Evolutionary conservation across 2,329 filamentous ascomycete species (phyloP).

Genomic region (Botrytis deweyae): DNA sequence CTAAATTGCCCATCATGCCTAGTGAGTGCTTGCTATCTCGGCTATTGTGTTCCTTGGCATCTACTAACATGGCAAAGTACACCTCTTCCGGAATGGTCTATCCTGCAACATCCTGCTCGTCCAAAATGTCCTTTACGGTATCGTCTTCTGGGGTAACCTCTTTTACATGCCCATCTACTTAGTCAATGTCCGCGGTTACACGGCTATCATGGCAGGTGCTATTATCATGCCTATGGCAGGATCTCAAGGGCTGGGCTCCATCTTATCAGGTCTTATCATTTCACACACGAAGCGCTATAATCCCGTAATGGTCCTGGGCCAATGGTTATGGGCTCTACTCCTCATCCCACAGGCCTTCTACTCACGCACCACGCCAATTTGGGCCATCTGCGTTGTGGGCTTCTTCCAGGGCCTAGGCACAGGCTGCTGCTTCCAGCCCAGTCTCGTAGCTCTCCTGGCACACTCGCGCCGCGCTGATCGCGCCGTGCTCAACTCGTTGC

Average conservation of each 20-base stretch:
- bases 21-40: slow-evolving; percentile 13
- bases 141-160: slow-evolving; percentile 22
- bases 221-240: slow-evolving; percentile 23
- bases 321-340: not conserved
- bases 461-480: slow-evolving; percentile 31
- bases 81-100: slow-evolving; percentile 16
- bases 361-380: slow-evolving; percentile 5
- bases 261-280: slow-evolving; percentile 13
- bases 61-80: slow-evolving; percentile 10
- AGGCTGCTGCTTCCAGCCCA: slow-evolving; percentile 17
- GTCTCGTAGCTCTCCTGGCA: slow-evolving; percentile 37
- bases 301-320: not conserved
- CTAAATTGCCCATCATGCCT: slow-evolving; percentile 70
- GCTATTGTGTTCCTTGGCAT: not conserved
- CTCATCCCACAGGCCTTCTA: slow-evolving; percentile 1
- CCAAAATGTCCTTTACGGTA: slow-evolving; percentile 14
- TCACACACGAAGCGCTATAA: slow-evolving; percentile 7
- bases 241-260: slow-evolving; percentile 19
- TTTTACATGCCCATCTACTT: slow-evolving; percentile 23
- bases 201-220: slow-evolving; percentile 5
- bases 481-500: slow-evolving; percentile 36
- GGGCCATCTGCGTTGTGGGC: not conserved
- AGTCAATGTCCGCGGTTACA: slow-evolving; percentile 18
- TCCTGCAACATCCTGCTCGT: slow-evolving; percentile 21
- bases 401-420: slow-evolving; percentile 14